These are phyloP conservation scores for Penstemon davidsonii DNA, from an alignment of 257 asterid species.

Conservation along the genomic window DNA sequence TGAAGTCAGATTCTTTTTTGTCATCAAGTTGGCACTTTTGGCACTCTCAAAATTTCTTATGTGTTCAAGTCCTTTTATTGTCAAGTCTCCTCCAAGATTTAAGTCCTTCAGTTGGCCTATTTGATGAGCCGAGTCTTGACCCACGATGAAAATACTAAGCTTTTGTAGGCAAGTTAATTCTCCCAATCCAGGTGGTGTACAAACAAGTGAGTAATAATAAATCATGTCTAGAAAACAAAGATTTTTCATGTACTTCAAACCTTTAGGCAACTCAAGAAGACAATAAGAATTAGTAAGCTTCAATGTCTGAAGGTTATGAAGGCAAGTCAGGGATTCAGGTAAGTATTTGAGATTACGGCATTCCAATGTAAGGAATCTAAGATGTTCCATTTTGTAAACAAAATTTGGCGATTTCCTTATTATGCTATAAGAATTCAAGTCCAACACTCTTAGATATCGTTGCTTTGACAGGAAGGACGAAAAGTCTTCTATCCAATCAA, in stretches of 20 bases:
- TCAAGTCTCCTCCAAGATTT: slow-evolving; percentile 11
- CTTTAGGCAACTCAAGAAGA: slow-evolving; percentile 12
- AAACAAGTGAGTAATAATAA: no score
- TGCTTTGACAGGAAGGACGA: neutral
- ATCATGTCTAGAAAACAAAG: no score
- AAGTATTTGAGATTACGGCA: neutral
- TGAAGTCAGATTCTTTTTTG: neutral
- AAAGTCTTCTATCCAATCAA: no score
- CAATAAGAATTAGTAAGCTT: neutral
- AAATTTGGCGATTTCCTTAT: neutral
- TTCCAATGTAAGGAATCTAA: neutral
- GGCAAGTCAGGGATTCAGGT: slow-evolving; percentile 1
- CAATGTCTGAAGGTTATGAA: slow-evolving; percentile 15
- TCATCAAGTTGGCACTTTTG: slow-evolving; percentile 8
- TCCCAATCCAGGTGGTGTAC: no score
- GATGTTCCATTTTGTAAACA: no score
- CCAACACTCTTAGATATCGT: neutral
- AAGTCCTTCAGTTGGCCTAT: slow-evolving; percentile 10
- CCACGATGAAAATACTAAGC: no score
- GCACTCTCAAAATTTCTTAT: slow-evolving; percentile 3
- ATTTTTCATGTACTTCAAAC: no score
- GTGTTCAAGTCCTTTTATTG: slow-evolving; percentile 12
- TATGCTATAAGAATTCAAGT: neutral
- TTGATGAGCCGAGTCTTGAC: neutral
- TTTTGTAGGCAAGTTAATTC: no score